A percentile compares a stretch with the other conserved stretches of the same genome.
These are phyloP conservation scores for Sporothrix curviconia DNA, from an alignment of 2,329 filamentous ascomycete genomes.

Conservation along the genomic window DNA sequence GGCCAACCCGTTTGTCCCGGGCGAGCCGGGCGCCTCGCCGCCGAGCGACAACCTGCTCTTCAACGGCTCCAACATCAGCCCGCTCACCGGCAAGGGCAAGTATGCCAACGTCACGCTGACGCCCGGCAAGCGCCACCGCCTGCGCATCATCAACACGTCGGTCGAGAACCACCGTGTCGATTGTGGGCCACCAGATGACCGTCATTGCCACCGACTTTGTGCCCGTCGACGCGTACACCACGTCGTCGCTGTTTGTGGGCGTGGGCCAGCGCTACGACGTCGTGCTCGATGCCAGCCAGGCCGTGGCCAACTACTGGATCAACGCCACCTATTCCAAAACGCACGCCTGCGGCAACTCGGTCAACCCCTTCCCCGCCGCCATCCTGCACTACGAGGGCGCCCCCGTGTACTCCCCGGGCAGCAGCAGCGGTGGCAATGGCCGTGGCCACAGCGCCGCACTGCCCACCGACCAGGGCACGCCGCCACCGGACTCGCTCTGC, in stretches of 20 bases:
- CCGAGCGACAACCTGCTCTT: slow-evolving; percentile 40
- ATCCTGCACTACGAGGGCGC: slow-evolving; percentile 34
- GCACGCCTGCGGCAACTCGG: slow-evolving; percentile 19
- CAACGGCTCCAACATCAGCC: slow-evolving; percentile 39
- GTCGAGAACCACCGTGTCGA: slow-evolving; percentile 40
- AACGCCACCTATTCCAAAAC: slow-evolving; percentile 21
- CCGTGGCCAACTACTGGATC: slow-evolving; percentile 26
- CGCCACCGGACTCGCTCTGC: slow-evolving; percentile 18
- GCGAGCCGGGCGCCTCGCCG: no score
- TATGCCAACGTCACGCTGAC: slow-evolving; percentile 29
- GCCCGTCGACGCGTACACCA: slow-evolving; percentile 42
- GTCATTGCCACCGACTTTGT: slow-evolving; percentile 48
- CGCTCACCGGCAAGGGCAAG: no score
- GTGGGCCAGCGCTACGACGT: slow-evolving; percentile 42
- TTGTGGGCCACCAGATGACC: slow-evolving; percentile 42
- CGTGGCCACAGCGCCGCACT: no score
- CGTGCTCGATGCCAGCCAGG: slow-evolving; percentile 35
- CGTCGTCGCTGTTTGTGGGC: slow-evolving; percentile 42
- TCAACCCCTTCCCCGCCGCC: slow-evolving; percentile 27
- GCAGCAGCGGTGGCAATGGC: slow-evolving; percentile 5
- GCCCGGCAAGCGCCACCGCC: slow-evolving; percentile 31
- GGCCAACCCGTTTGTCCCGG: no score
- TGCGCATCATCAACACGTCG: slow-evolving; percentile 46
- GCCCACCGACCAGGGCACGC: slow-evolving; percentile 27
- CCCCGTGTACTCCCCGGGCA: slow-evolving; percentile 3